Evolutionary conservation across 345 rosid genomes (phyloP), one percentile per base, ranked within the genome.

Genomic region (Eucalyptus microcorys): DNA sequence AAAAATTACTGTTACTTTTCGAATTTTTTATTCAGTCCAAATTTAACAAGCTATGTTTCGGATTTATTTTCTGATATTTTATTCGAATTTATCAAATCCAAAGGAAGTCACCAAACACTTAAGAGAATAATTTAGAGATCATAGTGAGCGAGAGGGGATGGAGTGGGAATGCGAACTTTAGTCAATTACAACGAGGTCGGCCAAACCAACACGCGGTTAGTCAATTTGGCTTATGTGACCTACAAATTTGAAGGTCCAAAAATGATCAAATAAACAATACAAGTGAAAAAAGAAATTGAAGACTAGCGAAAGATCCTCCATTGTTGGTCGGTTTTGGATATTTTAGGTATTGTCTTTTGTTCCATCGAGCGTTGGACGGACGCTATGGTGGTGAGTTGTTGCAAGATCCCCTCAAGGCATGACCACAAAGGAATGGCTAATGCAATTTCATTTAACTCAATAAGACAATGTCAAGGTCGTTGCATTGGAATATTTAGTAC

Each of bases 141-240:
- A 3, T 14, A 61, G 8, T 4, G 9, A 27, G 68, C 1, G 6
- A 55, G 14, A 24, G 13, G 34, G 34, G 2, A 61, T 52, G 26
- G 34, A 30, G 34, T 30, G 32, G 32, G 15, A 16, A 4, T 14
- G 76, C 21, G 0, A n/a, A 64, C 34, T 64, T 64, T 37, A 9
- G 47, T 40, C 83, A 37, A 21, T 76, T 21, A 21, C 8, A 11
- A 10, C 2, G 15, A 10, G 47, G 27, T 76, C 3, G 1, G 2
- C 83, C 45, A 21, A 40, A 37, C 7, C 45, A 3, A 22, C 5
- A 61, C 5, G 30, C 10, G 0, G 0, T n/a, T 16, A 8, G 19
- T 27, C 40, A 8, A n/a, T 14, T n/a, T 37, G 40, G 10, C 76
- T 2, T 7, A 7, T 16, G 37, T n/a, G 76, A 32, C 7, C 76